These are phyloP conservation scores for Citrus hindsii DNA, from an alignment of 345 rosid genomes.

Conservation along the genomic window DNA sequence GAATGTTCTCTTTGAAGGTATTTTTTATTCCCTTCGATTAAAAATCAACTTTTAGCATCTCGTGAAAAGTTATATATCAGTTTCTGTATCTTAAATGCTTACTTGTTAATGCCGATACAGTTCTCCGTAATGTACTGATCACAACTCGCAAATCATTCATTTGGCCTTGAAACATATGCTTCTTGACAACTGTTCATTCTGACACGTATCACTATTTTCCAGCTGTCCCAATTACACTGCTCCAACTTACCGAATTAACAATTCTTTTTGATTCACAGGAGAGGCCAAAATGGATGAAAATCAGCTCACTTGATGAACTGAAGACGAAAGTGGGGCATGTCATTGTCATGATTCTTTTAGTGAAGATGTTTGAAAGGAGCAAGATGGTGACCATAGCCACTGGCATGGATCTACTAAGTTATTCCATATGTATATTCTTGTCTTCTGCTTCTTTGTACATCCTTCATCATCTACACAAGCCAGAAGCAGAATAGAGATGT, in stretches of 20 bases:
- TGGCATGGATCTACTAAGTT: slow-evolving; percentile 75
- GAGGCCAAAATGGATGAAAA: slow-evolving; percentile 97
- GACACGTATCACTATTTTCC: background rate
- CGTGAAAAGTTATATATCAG: background rate
- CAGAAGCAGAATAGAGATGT: slow-evolving; percentile 43
- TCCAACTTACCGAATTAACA: background rate
- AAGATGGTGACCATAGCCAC: slow-evolving; percentile 85
- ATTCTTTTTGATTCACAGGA: slow-evolving; percentile 28
- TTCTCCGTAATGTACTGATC: background rate
- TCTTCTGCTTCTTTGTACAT: slow-evolving; percentile 88
- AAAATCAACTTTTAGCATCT: background rate
- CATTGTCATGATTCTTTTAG: slow-evolving; percentile 88
- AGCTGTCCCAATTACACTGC: background rate
- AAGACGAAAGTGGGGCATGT: slow-evolving; percentile 96
- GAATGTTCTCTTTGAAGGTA: slow-evolving; percentile 93
- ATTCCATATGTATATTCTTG: slow-evolving; percentile 80
- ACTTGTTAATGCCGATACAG: background rate
- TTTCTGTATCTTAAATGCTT: background rate
- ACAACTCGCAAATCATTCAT: background rate
- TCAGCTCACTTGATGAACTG: slow-evolving; percentile 79
- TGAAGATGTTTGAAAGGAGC: slow-evolving; percentile 98
- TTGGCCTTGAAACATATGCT: background rate
- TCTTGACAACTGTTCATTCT: background rate
- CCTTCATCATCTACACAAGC: slow-evolving; percentile 76
- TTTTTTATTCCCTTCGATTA: background rate